A percentile compares a stretch with the other conserved stretches of the same genome.
phyloP scores from a whole-genome alignment of 441 rosid genomes.

The Eruca vesicaria region DNA sequence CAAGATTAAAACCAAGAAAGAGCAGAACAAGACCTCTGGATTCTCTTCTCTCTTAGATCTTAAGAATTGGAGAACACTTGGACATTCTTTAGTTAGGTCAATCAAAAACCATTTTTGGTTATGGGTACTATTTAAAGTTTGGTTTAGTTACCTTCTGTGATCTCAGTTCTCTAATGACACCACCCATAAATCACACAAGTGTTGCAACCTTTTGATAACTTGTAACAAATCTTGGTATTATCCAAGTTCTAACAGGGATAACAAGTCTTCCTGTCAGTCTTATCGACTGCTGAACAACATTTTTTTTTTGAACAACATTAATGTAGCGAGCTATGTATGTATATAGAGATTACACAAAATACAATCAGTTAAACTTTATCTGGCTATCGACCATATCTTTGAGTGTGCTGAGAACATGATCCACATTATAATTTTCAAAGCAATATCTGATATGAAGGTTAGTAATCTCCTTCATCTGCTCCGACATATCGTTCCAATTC shows the following conservation, averaged over 20 bases:
- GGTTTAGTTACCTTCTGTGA: background rate
- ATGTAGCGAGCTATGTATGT: background rate
- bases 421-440: background rate
- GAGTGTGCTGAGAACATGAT: background rate
- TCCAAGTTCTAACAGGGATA: background rate
- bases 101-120: background rate
- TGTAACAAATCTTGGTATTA: background rate
- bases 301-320: no score
- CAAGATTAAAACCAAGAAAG: background rate
- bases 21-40: background rate
- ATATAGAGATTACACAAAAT: no score
- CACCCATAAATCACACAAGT: background rate
- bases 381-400: background rate
- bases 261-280: background rate
- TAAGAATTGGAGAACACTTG: background rate
- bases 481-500: background rate
- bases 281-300: background rate
- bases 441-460: background rate
- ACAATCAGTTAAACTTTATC: background rate
- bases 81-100: background rate
- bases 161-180: background rate
- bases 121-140: background rate
- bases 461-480: background rate
- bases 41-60: no score
- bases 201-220: no score